Conservation (phyloP, 2,329 filamentous ascomycete genomes). For the Beauveria sp. region DNA sequence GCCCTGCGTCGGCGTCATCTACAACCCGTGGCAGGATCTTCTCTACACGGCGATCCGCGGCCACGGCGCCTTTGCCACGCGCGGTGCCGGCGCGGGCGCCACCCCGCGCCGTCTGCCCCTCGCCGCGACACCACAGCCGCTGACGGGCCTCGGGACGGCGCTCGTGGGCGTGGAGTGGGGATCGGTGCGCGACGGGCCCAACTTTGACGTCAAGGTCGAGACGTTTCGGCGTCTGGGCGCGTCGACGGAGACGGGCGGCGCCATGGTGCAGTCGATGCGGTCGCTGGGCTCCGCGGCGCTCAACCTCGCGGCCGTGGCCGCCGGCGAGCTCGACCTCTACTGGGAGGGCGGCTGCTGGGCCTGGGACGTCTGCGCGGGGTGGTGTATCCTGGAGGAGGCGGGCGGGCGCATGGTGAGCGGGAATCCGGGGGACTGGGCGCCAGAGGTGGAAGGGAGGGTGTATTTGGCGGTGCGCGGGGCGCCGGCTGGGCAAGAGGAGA, state of each 20-base stretch:
- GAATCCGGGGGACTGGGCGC: conserved; percentile 67
- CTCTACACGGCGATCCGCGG: conserved; percentile 64
- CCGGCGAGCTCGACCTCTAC: conserved; percentile 64
- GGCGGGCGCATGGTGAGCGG: conserved; percentile 66
- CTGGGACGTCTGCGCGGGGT: conserved; percentile 79
- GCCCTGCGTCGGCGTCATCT: conserved; percentile 66
- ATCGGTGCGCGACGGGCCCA: conserved; percentile 56
- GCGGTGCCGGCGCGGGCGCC: conserved; percentile 26
- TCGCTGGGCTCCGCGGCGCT: conserved; percentile 65
- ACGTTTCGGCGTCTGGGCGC: conserved; percentile 57
- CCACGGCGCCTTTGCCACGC: conserved; percentile 54
- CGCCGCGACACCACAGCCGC: conserved; percentile 41
- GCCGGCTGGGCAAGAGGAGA: conserved; percentile 49
- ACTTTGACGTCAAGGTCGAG: conserved; percentile 61
- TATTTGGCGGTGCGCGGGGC: conserved; percentile 58
- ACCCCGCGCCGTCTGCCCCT: conserved; percentile 31
- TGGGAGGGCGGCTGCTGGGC: conserved; percentile 83
- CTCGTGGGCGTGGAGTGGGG: conserved; percentile 72
- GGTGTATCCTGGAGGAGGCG: conserved; percentile 68
- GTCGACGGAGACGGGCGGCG: conserved; percentile 53
- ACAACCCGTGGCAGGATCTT: conserved; percentile 66
- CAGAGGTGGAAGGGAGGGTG: conserved; percentile 48
- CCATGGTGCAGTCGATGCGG: conserved; percentile 71
- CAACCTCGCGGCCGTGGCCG: conserved; percentile 66
- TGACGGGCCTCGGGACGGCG: conserved; percentile 52